These are phyloP conservation scores for Hyaloscypha variabilis DNA, from an alignment of 495 filamentous ascomycete species.

Conservation along the genomic window DNA sequence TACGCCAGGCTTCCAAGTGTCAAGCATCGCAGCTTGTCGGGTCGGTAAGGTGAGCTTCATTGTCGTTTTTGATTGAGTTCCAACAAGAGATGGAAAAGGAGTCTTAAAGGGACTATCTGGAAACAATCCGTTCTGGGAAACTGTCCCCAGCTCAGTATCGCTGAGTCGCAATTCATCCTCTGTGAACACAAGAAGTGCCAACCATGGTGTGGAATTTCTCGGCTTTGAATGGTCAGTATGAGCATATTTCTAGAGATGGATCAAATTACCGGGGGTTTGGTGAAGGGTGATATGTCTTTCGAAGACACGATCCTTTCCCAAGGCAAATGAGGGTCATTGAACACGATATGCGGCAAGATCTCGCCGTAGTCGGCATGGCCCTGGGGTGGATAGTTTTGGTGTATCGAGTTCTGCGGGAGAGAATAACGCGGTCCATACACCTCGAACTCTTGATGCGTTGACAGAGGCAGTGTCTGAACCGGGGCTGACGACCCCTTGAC, in stretches of 20 bases:
- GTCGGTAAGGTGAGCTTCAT: not conserved
- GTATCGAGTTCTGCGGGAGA: conserved; percentile 32
- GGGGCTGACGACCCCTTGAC: too few species aligned
- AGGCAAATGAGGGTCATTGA: conserved; percentile 51
- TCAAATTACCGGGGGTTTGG: too few species aligned
- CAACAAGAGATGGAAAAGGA: too few species aligned
- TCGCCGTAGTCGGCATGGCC: conserved; percentile 38
- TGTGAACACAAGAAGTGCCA: conserved; percentile 43
- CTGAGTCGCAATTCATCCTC: conserved; percentile 30
- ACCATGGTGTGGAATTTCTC: conserved; percentile 19
- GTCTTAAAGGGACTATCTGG: too few species aligned
- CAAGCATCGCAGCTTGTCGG: not conserved
- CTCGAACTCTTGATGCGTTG: conserved; percentile 31
- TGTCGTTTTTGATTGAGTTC: too few species aligned
- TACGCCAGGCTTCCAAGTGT: not conserved
- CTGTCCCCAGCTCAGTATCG: not conserved
- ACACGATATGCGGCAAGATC: conserved; percentile 51
- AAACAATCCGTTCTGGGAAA: too few species aligned
- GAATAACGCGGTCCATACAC: conserved; percentile 40
- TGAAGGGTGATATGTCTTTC: too few species aligned
- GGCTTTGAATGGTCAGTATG: too few species aligned
- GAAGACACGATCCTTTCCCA: conserved; percentile 47
- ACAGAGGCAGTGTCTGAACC: too few species aligned
- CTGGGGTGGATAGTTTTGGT: conserved; percentile 44
- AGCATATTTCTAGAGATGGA: too few species aligned